phyloP scores from a whole-genome alignment of 352 stramenopile species.

The Phytophthora hibernalis region DNA sequence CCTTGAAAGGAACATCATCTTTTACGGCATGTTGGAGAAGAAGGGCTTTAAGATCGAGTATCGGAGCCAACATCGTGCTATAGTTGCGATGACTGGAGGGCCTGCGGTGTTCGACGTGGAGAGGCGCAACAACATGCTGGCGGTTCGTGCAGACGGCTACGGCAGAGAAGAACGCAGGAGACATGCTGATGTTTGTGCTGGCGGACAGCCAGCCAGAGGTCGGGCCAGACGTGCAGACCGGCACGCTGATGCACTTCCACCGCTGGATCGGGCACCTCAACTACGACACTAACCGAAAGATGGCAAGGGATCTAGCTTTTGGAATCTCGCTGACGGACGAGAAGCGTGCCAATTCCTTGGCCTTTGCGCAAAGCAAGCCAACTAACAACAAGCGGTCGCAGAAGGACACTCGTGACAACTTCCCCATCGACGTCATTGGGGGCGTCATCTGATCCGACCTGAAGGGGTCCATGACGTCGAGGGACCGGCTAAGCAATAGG shows the following conservation, averaged over 20 bases:
- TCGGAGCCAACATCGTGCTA: background rate
- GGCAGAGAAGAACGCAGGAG: no score
- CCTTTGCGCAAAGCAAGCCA: slow-evolving; percentile 26
- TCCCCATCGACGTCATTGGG: no score
- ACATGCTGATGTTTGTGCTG: no score
- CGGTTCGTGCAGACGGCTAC: no score
- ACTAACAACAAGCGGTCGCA: slow-evolving; percentile 17
- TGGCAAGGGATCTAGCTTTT: background rate
- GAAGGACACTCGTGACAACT: slow-evolving; percentile 23
- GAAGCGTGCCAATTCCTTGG: no score
- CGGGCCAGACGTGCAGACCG: background rate
- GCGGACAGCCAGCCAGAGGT: background rate
- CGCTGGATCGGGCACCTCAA: no score
- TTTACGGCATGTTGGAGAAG: background rate
- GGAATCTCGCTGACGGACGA: background rate
- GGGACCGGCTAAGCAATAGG: no score
- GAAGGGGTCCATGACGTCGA: no score
- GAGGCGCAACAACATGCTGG: no score
- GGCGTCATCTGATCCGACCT: no score
- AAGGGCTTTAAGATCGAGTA: background rate
- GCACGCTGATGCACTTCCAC: background rate
- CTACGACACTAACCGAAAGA: background rate
- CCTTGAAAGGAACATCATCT: background rate
- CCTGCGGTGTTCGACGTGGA: no score
- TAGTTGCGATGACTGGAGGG: background rate